Conservation (phyloP, 2,329 filamentous ascomycete genomes). For the Elsinoe ampelina region DNA sequence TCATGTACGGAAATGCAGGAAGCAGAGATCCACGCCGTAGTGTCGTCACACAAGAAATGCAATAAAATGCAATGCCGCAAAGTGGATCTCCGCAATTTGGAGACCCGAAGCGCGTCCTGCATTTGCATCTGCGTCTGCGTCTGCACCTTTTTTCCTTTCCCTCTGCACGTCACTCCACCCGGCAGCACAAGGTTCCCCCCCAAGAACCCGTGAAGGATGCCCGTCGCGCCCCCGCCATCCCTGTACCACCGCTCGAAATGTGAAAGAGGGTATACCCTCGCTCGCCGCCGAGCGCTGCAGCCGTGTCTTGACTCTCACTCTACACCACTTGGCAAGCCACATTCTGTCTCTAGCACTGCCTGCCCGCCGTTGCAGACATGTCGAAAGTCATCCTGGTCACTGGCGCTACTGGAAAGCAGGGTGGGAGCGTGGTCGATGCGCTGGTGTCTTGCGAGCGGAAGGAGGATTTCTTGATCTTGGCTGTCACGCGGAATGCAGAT, state of each 20-base stretch:
- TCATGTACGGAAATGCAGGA: not conserved
- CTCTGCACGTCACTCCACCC: no score
- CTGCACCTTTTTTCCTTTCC: no score
- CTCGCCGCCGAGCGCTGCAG: conserved; percentile 6
- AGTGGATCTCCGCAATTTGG: not conserved
- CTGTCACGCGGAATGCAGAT: conserved; percentile 45
- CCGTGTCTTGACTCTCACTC: conserved; percentile 3
- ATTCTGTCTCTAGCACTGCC: not conserved
- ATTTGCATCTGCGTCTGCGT: not conserved
- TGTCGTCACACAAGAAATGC: not conserved
- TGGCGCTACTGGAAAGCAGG: conserved; percentile 40
- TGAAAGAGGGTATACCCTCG: not conserved
- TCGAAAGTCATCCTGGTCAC: conserved; percentile 36
- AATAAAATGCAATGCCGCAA: no score
- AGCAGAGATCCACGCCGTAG: not conserved
- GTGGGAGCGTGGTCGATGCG: conserved; percentile 34
- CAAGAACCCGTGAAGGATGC: not conserved
- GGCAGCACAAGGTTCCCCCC: not conserved
- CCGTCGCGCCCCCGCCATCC: not conserved
- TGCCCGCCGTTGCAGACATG: conserved; percentile 16
- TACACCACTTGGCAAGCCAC: conserved; percentile 4
- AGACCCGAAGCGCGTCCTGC: not conserved
- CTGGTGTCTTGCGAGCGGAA: conserved; percentile 22
- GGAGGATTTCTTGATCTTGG: conserved; percentile 41
- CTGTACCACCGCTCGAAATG: not conserved